Evolutionary conservation across 306 rosid genomes (phyloP).

Genomic region (Rubus parviflorus): DNA sequence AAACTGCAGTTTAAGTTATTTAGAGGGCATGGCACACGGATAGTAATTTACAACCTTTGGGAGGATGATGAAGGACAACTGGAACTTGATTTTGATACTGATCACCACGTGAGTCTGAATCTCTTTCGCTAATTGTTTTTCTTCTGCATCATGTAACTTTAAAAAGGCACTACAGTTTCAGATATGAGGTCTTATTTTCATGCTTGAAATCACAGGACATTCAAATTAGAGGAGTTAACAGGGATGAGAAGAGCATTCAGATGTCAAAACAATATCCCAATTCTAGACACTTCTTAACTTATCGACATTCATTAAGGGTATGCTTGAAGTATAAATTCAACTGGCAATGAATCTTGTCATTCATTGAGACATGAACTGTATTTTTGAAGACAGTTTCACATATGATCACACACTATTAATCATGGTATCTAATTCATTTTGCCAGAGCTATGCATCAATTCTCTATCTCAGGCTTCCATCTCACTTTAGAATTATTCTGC

Average conservation of each 20-base stretch:
- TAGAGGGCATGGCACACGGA: slow-evolving; percentile 76
- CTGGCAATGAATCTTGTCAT: not conserved
- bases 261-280: slow-evolving; percentile 80
- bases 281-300: slow-evolving; percentile 82
- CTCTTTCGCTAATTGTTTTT: not conserved
- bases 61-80: slow-evolving; percentile 90
- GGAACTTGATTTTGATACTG: slow-evolving; percentile 85
- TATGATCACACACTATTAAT: not conserved
- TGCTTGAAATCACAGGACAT: slow-evolving; percentile 62
- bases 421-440: slow-evolving; percentile 10
- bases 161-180: not conserved
- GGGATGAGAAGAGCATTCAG: slow-evolving; percentile 79
- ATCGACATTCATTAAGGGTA: slow-evolving; percentile 86
- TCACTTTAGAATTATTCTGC: slow-evolving; percentile 75
- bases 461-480: slow-evolving; percentile 84
- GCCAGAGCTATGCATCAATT: slow-evolving; percentile 86
- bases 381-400: not conserved
- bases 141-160: not conserved
- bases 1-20: slow-evolving; percentile 52
- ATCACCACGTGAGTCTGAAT: slow-evolving; percentile 56
- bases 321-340: not conserved
- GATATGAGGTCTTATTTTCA: not conserved
- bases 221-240: slow-evolving; percentile 83
- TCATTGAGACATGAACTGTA: not conserved
- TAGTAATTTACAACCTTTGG: slow-evolving; percentile 90